phyloP scores from a whole-genome alignment of 2,329 filamentous ascomycete genomes.

The Stachybotrys chlorohalonatus region DNA sequence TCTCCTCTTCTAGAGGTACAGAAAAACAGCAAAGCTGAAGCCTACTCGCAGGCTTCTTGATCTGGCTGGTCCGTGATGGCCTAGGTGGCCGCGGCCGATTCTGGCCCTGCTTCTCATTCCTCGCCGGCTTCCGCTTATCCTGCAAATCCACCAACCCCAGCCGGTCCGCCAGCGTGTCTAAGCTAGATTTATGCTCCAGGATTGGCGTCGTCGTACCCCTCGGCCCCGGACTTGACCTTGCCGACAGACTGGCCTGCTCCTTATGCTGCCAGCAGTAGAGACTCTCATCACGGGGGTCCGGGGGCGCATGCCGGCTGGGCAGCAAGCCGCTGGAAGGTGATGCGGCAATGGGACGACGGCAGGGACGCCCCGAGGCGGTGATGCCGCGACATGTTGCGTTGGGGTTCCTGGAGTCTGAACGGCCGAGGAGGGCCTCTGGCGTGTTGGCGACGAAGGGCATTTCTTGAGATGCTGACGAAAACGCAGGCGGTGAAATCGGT shows the following conservation, averaged over 20 bases:
- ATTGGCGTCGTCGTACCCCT: constrained; percentile 38
- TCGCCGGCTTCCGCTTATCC: constrained; percentile 20
- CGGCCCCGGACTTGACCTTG: constrained; percentile 36
- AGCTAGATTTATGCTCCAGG: constrained; percentile 59
- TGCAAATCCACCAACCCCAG: constrained; percentile 66
- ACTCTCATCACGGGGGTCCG: constrained; percentile 46
- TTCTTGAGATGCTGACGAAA: not conserved
- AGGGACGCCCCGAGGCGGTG: constrained; percentile 73
- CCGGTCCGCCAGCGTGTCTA: constrained; percentile 78
- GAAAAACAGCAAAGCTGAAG: constrained; percentile 42
- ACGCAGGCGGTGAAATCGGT: not conserved
- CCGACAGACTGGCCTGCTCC: constrained; percentile 59
- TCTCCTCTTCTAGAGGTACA: constrained; percentile 34
- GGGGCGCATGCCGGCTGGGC: constrained; percentile 16
- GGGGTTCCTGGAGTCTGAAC: constrained; percentile 79
- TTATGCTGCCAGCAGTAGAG: constrained; percentile 94
- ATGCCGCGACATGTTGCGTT: constrained; percentile 81
- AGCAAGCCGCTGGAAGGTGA: constrained; percentile 11
- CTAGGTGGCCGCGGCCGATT: constrained; percentile 8
- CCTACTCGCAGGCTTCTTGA: constrained; percentile 16
- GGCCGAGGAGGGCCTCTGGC: constrained; percentile 69
- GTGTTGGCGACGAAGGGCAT: constrained; percentile 46
- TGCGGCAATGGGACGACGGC: constrained; percentile 58
- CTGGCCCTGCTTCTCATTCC: constrained; percentile 12
- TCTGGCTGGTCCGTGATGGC: not conserved